Conservation (phyloP, 2,329 filamentous ascomycete species). For the Plenodomus biglobosus region DNA sequence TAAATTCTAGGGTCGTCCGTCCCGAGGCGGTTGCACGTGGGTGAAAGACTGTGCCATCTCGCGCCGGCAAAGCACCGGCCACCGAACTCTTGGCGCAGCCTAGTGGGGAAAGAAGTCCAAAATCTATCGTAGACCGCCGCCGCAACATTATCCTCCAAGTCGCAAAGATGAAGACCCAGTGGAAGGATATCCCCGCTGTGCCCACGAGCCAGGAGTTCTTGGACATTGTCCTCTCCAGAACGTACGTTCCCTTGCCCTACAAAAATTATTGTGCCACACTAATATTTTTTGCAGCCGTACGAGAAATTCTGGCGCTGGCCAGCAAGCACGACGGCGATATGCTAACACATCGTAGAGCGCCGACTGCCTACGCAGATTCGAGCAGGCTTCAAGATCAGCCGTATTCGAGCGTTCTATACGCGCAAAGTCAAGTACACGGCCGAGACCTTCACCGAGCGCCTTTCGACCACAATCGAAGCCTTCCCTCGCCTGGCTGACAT, state of each 20-base stretch:
- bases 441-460: conserved; percentile 95
- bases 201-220: conserved; percentile 94
- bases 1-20: no score
- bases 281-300: conserved; percentile 64
- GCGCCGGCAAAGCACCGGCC: not conserved
- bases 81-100: conserved; percentile 14
- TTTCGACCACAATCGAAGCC: conserved; percentile 84
- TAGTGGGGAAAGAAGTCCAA: not conserved
- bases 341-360: not conserved
- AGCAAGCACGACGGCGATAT: not conserved
- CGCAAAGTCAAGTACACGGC: conserved; percentile 93
- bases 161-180: conserved; percentile 44
- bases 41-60: not conserved
- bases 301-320: conserved; percentile 39
- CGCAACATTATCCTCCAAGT: conserved; percentile 13
- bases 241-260: conserved; percentile 8
- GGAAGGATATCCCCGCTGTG: conserved; percentile 75
- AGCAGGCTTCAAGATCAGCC: conserved; percentile 90
- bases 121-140: conserved; percentile 18
- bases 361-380: conserved; percentile 94
- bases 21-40: not conserved
- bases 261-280: conserved; percentile 12
- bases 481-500: conserved; percentile 89
- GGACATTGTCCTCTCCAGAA: conserved; percentile 89
- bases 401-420: conserved; percentile 95